These are phyloP conservation scores for Alternaria hordeiaustralica DNA, from an alignment of 2,329 filamentous ascomycete species.

Conservation along the genomic window DNA sequence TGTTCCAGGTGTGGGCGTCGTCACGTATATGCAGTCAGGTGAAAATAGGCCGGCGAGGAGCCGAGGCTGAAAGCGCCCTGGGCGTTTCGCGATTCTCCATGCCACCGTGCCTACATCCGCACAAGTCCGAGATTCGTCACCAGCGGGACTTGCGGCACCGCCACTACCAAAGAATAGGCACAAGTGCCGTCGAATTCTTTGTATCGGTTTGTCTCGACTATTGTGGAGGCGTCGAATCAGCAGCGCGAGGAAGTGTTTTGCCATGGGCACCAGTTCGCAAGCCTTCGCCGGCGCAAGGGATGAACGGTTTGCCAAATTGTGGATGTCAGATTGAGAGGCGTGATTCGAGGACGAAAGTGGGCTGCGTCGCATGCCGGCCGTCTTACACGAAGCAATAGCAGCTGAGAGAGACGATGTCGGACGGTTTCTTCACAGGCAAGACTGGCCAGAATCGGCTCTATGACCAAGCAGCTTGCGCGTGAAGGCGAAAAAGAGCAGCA, in stretches of 20 bases:
- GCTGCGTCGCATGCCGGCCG: slow-evolving; percentile 28
- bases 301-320: slow-evolving; percentile 32
- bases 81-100: slow-evolving; percentile 33
- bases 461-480: slow-evolving; percentile 13
- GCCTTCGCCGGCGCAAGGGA: slow-evolving; percentile 34
- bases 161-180: slow-evolving; percentile 17
- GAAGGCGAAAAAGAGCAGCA: neutral
- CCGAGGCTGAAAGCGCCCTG: slow-evolving; percentile 24
- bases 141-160: slow-evolving; percentile 40
- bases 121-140: slow-evolving; percentile 40
- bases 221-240: slow-evolving; percentile 32
- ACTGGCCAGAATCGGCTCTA: slow-evolving; percentile 31
- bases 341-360: slow-evolving; percentile 37
- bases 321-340: slow-evolving; percentile 32
- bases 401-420: slow-evolving; percentile 23
- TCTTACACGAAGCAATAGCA: slow-evolving; percentile 29
- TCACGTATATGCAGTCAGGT: slow-evolving; percentile 18
- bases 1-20: slow-evolving; percentile 16
- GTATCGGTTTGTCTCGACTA: slow-evolving; percentile 8
- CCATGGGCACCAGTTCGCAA: slow-evolving; percentile 28
- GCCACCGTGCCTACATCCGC: slow-evolving; percentile 34
- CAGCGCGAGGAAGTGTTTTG: slow-evolving; percentile 9
- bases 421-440: slow-evolving; percentile 6
- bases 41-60: slow-evolving; percentile 14
- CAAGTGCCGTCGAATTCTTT: slow-evolving; percentile 21